Evolutionary conservation across 495 filamentous ascomycete species (phyloP).

Genomic region (Lasiosphaeria ovina): DNA sequence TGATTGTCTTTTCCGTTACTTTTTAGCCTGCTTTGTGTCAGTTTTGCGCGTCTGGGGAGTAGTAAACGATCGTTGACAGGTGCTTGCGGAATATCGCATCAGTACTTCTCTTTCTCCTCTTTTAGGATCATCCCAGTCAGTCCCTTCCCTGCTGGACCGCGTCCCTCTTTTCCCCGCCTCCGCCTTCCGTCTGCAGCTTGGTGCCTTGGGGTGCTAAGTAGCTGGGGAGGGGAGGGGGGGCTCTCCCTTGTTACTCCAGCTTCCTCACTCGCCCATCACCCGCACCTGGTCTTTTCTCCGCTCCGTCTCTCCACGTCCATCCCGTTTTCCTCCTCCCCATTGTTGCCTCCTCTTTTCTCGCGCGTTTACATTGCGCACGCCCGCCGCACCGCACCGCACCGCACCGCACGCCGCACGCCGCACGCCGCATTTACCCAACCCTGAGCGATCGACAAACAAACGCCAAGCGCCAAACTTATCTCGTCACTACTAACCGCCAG

Average conservation of each 20-base stretch:
- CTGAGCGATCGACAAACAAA: conserved; percentile 3
- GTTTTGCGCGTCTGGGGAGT: no score
- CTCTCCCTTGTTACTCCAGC: conserved; percentile 2
- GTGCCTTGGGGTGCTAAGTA: conserved; percentile 8
- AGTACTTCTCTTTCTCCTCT: conserved; percentile 23
- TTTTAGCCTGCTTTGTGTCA: no score
- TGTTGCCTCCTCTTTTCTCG: conserved; percentile 17
- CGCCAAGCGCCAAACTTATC: background rate
- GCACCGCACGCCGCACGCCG: no score
- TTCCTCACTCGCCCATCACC: conserved; percentile 4
- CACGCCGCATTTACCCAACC: conserved; percentile 28
- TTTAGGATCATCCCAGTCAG: conserved; percentile 24
- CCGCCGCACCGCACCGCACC: no score
- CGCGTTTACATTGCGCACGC: background rate
- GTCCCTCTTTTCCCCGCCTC: conserved; percentile 27
- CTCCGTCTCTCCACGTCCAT: conserved; percentile 13
- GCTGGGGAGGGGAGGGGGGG: no score
- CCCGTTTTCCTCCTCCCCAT: conserved; percentile 7
- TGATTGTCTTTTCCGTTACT: no score
- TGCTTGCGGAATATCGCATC: background rate
- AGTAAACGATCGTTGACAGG: background rate
- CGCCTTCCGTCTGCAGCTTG: conserved; percentile 16
- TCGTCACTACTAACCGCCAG: no score
- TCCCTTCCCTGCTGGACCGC: conserved; percentile 5
- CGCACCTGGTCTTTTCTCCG: conserved; percentile 22